Conservation (phyloP, 2,329 filamentous ascomycete species). For the Laburnicola sp. region DNA sequence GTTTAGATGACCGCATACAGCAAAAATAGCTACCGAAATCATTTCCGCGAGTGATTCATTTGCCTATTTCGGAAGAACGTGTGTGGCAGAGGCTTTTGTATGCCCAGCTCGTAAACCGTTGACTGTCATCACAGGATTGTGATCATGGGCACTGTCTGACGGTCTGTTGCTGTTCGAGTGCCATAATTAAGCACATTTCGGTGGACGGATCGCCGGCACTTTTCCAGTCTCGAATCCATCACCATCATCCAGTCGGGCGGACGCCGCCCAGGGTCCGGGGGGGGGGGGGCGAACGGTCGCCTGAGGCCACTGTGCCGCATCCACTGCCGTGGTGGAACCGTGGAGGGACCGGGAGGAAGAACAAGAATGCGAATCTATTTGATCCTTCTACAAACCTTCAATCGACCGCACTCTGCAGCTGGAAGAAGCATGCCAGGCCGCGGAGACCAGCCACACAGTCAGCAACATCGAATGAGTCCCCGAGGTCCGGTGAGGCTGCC, state of each 20-base stretch:
- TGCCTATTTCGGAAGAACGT: neutral
- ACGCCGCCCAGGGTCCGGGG: neutral
- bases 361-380: conserved; percentile 11
- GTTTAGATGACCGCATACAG: conserved; percentile 8
- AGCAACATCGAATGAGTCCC: too few species aligned
- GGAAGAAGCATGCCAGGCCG: neutral
- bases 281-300: neutral
- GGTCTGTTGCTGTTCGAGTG: too few species aligned
- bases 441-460: too few species aligned
- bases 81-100: too few species aligned
- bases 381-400: conserved; percentile 7
- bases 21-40: conserved; percentile 12
- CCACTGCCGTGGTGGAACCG: conserved; percentile 14
- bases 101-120: too few species aligned
- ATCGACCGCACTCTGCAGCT: neutral
- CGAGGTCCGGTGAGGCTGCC: too few species aligned
- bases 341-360: conserved; percentile 17
- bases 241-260: too few species aligned
- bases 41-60: neutral
- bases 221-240: too few species aligned
- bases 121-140: too few species aligned
- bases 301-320: neutral
- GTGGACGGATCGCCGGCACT: too few species aligned
- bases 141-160: too few species aligned
- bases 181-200: too few species aligned